Base-by-base conservation (phyloP, 148 eudicot genomes). In the Talinum fruticosum region DNA sequence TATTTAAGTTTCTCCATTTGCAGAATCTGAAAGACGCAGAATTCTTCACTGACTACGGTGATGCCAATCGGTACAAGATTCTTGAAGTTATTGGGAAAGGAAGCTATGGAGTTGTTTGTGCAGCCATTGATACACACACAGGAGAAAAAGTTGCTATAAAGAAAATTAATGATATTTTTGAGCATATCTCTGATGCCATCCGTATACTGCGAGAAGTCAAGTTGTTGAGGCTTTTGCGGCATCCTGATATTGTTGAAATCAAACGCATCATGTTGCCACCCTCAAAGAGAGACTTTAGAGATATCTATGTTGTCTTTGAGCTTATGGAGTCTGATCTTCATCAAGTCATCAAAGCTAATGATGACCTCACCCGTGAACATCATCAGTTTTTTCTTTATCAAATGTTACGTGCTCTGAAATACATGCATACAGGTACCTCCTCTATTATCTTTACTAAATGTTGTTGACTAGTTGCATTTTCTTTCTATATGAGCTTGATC, bases 311-410 rank as follows among this genome's bases (percentile, higher is more conserved):
- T 74, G 98, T 93, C 67, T 93, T 91, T 80, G 98, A 93, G 89
- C 91, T 91, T 61, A 93, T 93, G 97, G 98, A 93, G 75, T 91
- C 96, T 41, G 96, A 93, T 80, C 93, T 91, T 83, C 93, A 91
- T 79, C 92, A 91, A 86, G 97, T 91, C 82, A 93, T 93, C 83
- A 91, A 88, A 85, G 93, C 96, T 49, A 91, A 91, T 85, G 97
- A 91, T 84, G 97, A 91, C 79, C 79, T 91, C 87, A 93, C 98
- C 3, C 89, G 88, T 14, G 98, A 93, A 75, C 97, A 93, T 76
- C 98, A 90, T 65, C 91, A 92, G 23, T 93, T 90, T 85, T 93
- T 93, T 76, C 92, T 93, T 34, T 93, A 91, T 83, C 98, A 93
- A 78, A 91, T 93, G 97, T 78, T 93, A 73, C 92, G 97, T 68